A percentile compares a stretch with the other conserved stretches of the same genome.
Conservation (phyloP, 176 grass and related monocot species). For the Musa beccarii region DNA sequence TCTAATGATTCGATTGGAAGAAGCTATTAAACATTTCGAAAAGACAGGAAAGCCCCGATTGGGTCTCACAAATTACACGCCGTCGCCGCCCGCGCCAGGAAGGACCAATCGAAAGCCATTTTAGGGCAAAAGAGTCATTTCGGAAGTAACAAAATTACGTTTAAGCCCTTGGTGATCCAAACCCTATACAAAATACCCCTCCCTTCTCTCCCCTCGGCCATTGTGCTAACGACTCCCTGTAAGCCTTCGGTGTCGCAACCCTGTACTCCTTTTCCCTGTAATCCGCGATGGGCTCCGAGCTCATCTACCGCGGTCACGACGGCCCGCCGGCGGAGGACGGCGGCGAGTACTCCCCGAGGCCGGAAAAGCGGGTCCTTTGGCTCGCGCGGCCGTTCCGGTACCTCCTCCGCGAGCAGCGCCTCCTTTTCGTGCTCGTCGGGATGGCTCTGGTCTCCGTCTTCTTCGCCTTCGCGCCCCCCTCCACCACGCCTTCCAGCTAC, state of each 20-base stretch:
- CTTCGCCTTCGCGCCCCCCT: slow-evolving; percentile 22
- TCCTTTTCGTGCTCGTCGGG: slow-evolving; percentile 25
- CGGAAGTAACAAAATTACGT: too few relatives aligned
- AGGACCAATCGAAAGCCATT: too few relatives aligned
- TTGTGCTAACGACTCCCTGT: neutral
- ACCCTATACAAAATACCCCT: too few relatives aligned
- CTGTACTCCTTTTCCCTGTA: neutral
- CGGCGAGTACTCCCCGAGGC: neutral
- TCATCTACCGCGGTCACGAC: slow-evolving; percentile 8
- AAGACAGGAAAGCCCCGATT: too few relatives aligned
- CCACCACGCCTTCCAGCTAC: neutral
- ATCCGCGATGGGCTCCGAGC: slow-evolving; percentile 2
- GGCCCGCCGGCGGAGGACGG: neutral
- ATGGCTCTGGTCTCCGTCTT: slow-evolving; percentile 18
- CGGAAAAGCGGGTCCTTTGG: slow-evolving; percentile 1
- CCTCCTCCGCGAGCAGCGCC: slow-evolving; percentile 28
- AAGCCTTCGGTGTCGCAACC: neutral
- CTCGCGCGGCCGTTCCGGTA: slow-evolving; percentile 4
- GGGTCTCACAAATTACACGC: too few relatives aligned
- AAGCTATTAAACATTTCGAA: too few relatives aligned
- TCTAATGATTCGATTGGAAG: too few relatives aligned
- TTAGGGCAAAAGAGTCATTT: too few relatives aligned
- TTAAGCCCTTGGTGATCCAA: too few relatives aligned
- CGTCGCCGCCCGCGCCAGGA: too few relatives aligned
- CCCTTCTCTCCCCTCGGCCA: neutral